Conservation (phyloP, 2,329 filamentous ascomycete genomes). For the Fusarium pseudocircinatum region DNA sequence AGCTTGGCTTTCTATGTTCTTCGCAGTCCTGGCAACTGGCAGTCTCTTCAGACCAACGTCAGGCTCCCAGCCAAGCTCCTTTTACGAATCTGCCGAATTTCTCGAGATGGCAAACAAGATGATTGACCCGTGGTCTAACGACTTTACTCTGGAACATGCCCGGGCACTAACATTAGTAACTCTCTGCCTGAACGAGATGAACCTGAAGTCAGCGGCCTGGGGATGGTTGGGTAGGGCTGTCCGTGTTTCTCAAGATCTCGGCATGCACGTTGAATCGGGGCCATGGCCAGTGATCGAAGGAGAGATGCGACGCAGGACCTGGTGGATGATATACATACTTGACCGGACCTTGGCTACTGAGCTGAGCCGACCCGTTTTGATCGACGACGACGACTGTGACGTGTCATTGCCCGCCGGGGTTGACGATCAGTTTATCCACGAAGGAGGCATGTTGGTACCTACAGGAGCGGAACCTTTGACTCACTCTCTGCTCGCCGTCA, state of each 20-base stretch:
- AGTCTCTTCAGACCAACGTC: conserved; percentile 74
- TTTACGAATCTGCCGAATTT: conserved; percentile 67
- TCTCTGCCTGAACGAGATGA: conserved; percentile 85
- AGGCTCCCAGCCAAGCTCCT: conserved; percentile 62
- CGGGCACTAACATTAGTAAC: conserved; percentile 77
- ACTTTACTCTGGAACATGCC: conserved; percentile 79
- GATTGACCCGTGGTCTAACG: conserved; percentile 84
- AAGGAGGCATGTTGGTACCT: conserved; percentile 64
- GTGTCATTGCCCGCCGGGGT: conserved; percentile 80
- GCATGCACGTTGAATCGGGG: conserved; percentile 79
- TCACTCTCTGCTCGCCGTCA: conserved; percentile 78
- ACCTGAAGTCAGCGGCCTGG: conserved; percentile 86
- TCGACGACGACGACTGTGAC: conserved; percentile 90
- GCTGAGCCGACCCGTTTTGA: conserved; percentile 80
- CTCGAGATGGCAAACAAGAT: conserved; percentile 76
- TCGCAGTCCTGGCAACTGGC: conserved; percentile 84
- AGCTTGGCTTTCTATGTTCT: conserved; percentile 83
- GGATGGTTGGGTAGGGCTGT: conserved; percentile 85
- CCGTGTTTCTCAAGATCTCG: conserved; percentile 83
- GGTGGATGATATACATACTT: conserved; percentile 94
- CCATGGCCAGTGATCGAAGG: conserved; percentile 79
- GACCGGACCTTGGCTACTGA: conserved; percentile 86
- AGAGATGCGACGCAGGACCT: conserved; percentile 87
- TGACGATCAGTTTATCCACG: conserved; percentile 80
- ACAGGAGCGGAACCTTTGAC: conserved; percentile 66